Percentiles rank a stretch among this genome's conserved stretches.
Evolutionary conservation across 306 rosid species (phyloP).

Genomic region (Vicia sativa): DNA sequence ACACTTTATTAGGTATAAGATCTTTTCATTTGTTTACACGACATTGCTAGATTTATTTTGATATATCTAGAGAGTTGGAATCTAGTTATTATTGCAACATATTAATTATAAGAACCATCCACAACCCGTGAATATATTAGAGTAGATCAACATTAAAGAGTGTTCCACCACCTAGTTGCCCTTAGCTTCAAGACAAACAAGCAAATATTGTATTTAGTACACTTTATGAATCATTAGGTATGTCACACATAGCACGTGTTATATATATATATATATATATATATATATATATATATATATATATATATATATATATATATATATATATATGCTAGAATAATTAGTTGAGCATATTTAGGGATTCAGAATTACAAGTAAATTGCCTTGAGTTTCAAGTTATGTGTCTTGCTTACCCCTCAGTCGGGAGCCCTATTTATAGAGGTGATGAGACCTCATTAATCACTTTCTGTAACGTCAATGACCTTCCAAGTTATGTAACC

Average conservation of each 20-base stretch:
- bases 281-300: too few relatives aligned
- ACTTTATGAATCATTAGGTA: constrained; percentile 28
- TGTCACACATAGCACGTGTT: constrained; percentile 26
- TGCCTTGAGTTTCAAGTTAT: too few relatives aligned
- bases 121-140: constrained; percentile 36
- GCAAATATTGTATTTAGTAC: constrained; percentile 17
- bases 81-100: background rate
- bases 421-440: too few relatives aligned
- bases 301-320: too few relatives aligned
- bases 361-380: too few relatives aligned
- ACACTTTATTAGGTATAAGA: background rate
- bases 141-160: constrained; percentile 34
- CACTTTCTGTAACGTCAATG: too few relatives aligned
- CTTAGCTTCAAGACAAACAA: constrained; percentile 27
- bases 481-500: too few relatives aligned
- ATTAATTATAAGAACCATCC: constrained; percentile 34
- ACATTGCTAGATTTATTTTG: constrained; percentile 14
- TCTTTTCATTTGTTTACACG: background rate
- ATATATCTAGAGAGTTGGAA: background rate
- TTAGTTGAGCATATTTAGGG: too few relatives aligned
- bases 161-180: constrained; percentile 38
- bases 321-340: too few relatives aligned
- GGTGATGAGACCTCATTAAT: too few relatives aligned
- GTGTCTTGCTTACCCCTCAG: too few relatives aligned
- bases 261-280: too few relatives aligned